Evolutionary conservation across 2,329 filamentous ascomycete genomes (phyloP), one percentile per base, ranked within the genome.

Genomic region (Cytospora paraplurivora): DNA sequence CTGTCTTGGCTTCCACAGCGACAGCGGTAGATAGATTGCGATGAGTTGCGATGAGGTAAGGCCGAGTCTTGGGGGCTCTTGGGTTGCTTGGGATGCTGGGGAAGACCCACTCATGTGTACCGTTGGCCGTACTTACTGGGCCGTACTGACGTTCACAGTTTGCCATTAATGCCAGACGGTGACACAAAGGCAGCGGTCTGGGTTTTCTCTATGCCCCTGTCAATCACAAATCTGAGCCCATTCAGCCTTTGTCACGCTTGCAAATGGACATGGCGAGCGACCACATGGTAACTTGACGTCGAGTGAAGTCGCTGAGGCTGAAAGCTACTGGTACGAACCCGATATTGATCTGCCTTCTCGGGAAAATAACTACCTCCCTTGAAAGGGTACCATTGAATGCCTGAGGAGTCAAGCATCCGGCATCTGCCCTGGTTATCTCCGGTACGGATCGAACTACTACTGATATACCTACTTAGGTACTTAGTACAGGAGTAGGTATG

Each of bases 1-100:
- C 38, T 44, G 27, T 2, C 27, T 27, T 27, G 27, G 27, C 27
- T 44, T 10, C 44, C n/a, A 7, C 3, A 47, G 38, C 8, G 12
- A 27, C 27, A 27, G 27, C 27, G 27, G 27, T 27, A 27, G 27
- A 27, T n/a, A 54, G 51, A 61, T 61, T 61, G 59, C 59, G 59
- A 55, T 61, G 59, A 61, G 59, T 61, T 61, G 59, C 59, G 59
- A 55, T 61, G 59, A 61, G 59, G 51, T 61, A 37, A 21, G 38
- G 54, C 59, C 59, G 54, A 61, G 38, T 55, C 51, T 50, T 47
- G 59, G 34, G 32, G 6, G 4, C n/a, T 19, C 44, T 21, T n/a
- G 41, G 41, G 38, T 17, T 13, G 6, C 38, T 41, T 41, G 17
- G 41, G 41, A 37, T 13, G 35, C 35, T 47, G 10, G 44, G 3